Evolutionary conservation across 306 rosid species (phyloP).

Genomic region (Pterocarpus santalinus): DNA sequence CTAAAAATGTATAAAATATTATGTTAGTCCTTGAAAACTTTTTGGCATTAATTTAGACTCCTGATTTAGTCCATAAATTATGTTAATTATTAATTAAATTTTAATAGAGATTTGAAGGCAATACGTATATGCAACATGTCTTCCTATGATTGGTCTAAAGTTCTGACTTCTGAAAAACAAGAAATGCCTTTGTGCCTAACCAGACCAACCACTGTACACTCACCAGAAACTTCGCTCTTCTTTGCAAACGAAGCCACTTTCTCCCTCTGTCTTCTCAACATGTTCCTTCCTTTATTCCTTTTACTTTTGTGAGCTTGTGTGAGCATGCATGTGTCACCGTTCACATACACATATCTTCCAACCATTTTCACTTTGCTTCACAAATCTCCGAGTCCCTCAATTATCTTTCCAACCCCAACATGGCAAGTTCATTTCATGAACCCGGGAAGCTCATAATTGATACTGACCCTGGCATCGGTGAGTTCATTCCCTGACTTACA

Average conservation of each 20-base stretch:
- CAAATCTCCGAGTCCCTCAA: not conserved
- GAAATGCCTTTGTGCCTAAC: too few relatives aligned
- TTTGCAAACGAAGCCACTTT: too few relatives aligned
- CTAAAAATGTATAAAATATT: too few relatives aligned
- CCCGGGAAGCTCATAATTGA: conserved; percentile 84
- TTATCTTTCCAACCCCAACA: not conserved
- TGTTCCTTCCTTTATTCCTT: too few relatives aligned
- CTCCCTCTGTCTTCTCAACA: too few relatives aligned
- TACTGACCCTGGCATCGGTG: conserved; percentile 98
- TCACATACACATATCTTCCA: not conserved
- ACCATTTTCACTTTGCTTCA: not conserved
- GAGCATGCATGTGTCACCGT: too few relatives aligned
- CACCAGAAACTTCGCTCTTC: too few relatives aligned
- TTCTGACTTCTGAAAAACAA: too few relatives aligned
- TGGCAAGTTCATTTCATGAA: not conserved
- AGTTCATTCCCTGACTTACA: conserved; percentile 34
- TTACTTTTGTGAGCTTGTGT: too few relatives aligned
- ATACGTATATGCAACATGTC: not conserved
- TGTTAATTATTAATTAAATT: too few relatives aligned
- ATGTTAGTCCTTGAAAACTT: too few relatives aligned
- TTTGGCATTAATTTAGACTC: not conserved
- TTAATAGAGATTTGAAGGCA: not conserved
- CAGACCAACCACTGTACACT: too few relatives aligned
- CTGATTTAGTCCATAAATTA: not conserved
- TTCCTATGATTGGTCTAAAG: not conserved